Conservation (phyloP, 116 monocot genomes). For the Iris pallida region DNA sequence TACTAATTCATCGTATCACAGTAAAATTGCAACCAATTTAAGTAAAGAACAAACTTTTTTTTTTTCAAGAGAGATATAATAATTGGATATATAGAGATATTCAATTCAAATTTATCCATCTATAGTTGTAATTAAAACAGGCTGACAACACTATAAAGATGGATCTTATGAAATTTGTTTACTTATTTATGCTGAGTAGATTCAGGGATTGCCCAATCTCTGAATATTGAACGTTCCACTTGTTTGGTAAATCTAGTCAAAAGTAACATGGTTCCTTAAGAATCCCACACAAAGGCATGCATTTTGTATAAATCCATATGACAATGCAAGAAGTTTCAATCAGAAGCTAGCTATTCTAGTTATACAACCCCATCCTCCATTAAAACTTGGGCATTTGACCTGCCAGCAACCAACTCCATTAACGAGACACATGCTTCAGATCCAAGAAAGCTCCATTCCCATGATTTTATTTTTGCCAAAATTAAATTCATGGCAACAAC, state of each 20-base stretch:
- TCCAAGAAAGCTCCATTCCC: neutral
- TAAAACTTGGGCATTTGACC: neutral
- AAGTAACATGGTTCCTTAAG: neutral
- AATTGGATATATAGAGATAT: too few species aligned
- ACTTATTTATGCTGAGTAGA: too few species aligned
- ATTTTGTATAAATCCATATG: neutral
- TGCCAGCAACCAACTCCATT: neutral
- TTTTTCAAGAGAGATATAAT: too few species aligned
- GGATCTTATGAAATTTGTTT: too few species aligned
- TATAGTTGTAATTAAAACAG: too few species aligned
- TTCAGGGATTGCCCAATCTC: neutral
- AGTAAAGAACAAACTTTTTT: too few species aligned
- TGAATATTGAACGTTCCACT: neutral
- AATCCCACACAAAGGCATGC: neutral
- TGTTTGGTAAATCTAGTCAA: neutral
- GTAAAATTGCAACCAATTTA: too few species aligned
- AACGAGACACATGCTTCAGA: conserved; percentile 4
- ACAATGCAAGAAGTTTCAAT: neutral
- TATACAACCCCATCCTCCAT: neutral
- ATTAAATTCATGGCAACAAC: neutral
- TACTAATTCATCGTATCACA: too few species aligned
- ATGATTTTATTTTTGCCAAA: neutral
- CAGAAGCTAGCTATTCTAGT: neutral
- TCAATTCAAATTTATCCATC: too few species aligned
- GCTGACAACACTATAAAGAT: too few species aligned